Percentiles rank a stretch among this genome's conserved stretches.
These are phyloP conservation scores for Aurinia saxatilis DNA, from an alignment of 345 rosid genomes.

Conservation along the genomic window DNA sequence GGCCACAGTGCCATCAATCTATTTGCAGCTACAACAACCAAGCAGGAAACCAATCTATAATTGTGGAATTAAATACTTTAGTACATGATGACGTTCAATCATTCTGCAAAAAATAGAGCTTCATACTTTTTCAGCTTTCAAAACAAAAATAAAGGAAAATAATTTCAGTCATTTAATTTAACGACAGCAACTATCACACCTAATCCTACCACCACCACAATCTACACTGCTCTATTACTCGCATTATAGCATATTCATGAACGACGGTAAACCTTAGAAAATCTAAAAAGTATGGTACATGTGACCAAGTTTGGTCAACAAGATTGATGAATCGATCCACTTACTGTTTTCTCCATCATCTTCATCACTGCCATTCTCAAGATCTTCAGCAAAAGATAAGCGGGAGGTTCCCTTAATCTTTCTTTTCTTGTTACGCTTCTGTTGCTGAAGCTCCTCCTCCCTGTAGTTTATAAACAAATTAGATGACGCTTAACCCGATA, in stretches of 20 bases:
- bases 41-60: neutral
- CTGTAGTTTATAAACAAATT: slow-evolving; percentile 27
- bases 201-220: neutral
- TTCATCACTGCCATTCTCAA: slow-evolving; percentile 74
- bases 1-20: neutral
- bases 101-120: neutral
- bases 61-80: neutral
- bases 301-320: neutral
- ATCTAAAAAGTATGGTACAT: neutral
- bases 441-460: slow-evolving; percentile 86
- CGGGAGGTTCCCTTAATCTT: slow-evolving; percentile 72
- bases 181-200: neutral
- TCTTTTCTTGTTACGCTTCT: slow-evolving; percentile 84
- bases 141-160: neutral
- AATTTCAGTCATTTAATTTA: neutral
- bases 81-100: neutral
- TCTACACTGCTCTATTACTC: neutral
- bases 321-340: slow-evolving; percentile 14
- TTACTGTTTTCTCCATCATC: slow-evolving; percentile 53
- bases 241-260: neutral
- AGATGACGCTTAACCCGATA: neutral
- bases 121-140: neutral
- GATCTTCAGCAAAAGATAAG: slow-evolving; percentile 77
- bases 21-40: slow-evolving; percentile 10
- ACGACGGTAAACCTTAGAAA: neutral